Conservation (phyloP, 495 filamentous ascomycete species). For the Ramalina peruviana region DNA sequence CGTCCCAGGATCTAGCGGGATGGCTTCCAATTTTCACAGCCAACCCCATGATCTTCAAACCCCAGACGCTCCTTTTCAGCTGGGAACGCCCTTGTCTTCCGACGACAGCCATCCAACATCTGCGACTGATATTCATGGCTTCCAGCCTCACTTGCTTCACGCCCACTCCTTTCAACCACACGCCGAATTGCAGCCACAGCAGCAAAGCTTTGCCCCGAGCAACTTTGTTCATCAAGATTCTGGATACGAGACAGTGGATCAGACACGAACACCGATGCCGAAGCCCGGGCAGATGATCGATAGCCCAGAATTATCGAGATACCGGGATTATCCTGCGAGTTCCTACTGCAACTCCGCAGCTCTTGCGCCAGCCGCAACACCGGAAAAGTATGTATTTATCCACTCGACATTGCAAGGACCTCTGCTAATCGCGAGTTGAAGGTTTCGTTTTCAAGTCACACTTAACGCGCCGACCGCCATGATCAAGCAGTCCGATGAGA, state of each 20-base stretch:
- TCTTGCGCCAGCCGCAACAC: slow-evolving; percentile 29
- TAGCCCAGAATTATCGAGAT: slow-evolving; percentile 24
- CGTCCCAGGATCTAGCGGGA: slow-evolving; percentile 68
- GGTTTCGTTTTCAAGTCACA: slow-evolving; percentile 83
- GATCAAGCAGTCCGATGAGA: slow-evolving; percentile 74
- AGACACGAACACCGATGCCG: slow-evolving; percentile 41
- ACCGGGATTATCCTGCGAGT: slow-evolving; percentile 20
- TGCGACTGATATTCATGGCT: slow-evolving; percentile 40
- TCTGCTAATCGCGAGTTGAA: slow-evolving; percentile 26
- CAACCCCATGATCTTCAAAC: slow-evolving; percentile 87
- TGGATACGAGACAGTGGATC: slow-evolving; percentile 63
- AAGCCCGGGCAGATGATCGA: slow-evolving; percentile 28
- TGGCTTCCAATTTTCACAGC: slow-evolving; percentile 65
- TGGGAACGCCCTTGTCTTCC: slow-evolving; percentile 73
- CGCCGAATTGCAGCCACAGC: slow-evolving; percentile 51
- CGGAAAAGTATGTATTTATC: slow-evolving; percentile 32
- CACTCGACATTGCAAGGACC: slow-evolving; percentile 19
- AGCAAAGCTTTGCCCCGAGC: slow-evolving; percentile 60
- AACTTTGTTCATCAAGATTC: slow-evolving; percentile 66
- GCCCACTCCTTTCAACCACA: slow-evolving; percentile 58
- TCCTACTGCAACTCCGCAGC: slow-evolving; percentile 10
- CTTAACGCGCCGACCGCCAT: slow-evolving; percentile 94
- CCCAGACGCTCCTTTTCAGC: slow-evolving; percentile 56
- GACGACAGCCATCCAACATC: slow-evolving; percentile 39
- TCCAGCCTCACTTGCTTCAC: slow-evolving; percentile 44